Evolutionary conservation across 352 stramenopile genomes (phyloP).

Genomic region (Pythium dissimile): DNA sequence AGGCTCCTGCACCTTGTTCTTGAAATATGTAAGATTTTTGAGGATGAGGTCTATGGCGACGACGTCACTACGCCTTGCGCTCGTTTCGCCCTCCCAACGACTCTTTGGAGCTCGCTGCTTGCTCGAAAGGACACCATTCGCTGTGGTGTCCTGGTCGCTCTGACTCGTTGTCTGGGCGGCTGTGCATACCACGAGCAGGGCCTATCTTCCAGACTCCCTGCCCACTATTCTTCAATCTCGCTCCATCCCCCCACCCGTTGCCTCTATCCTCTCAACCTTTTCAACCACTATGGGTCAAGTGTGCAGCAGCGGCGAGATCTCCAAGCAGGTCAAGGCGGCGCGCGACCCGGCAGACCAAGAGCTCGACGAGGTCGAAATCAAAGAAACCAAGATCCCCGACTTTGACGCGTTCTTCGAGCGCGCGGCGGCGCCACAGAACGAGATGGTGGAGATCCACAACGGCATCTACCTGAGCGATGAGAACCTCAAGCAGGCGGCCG

Average conservation of each 20-base stretch:
- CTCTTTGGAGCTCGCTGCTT: no score
- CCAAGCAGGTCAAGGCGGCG: constrained; percentile 36
- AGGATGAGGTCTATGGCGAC: no score
- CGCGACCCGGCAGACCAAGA: constrained; percentile 23
- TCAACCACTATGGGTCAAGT: constrained; percentile 49
- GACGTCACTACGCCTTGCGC: no score
- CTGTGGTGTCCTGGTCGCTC: no score
- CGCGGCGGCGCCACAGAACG: constrained; percentile 16
- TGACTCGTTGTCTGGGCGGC: background rate
- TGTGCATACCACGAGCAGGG: no score
- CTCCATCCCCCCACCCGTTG: no score
- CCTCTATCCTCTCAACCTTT: background rate
- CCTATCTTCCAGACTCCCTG: background rate
- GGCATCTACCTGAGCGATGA: constrained; percentile 51
- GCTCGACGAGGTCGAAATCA: constrained; percentile 23
- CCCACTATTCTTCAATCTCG: background rate
- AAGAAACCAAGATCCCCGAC: constrained; percentile 22
- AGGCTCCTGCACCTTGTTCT: no score
- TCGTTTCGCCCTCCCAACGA: no score
- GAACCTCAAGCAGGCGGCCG: constrained; percentile 47
- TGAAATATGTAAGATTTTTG: no score
- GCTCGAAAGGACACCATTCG: no score
- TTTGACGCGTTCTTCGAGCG: constrained; percentile 27
- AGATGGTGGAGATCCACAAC: constrained; percentile 44
- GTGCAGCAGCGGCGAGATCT: constrained; percentile 39